A percentile compares a stretch with the other conserved stretches of the same genome.
Conservation (phyloP, 257 asterid species). For the Parsonsia alboflavescens region DNA sequence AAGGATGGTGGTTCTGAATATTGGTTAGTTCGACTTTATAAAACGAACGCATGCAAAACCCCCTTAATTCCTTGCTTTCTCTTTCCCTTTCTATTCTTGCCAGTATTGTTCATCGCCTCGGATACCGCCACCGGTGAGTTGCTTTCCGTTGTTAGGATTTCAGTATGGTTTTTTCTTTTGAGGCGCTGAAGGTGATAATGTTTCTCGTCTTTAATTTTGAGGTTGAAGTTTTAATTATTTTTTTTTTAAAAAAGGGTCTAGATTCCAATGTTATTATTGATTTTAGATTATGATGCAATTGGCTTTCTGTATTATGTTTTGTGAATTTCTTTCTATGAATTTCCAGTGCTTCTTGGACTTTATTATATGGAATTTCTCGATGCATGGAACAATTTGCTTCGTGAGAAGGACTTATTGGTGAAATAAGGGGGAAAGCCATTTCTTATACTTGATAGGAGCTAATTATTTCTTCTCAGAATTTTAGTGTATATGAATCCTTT, state of each 20-base stretch:
- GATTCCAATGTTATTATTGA: neutral
- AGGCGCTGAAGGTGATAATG: neutral
- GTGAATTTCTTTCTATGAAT: neutral
- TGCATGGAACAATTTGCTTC: constrained; percentile 2
- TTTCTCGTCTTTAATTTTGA: neutral
- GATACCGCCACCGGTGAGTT: constrained; percentile 20
- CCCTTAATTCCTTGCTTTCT: neutral
- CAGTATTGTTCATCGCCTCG: constrained; percentile 6
- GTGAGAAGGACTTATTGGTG: neutral
- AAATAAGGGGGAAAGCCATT: neutral
- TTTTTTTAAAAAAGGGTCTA: neutral
- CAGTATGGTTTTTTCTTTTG: neutral
- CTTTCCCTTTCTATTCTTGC: neutral
- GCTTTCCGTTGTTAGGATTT: neutral
- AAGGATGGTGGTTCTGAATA: constrained; percentile 10
- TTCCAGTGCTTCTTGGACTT: constrained; percentile 8
- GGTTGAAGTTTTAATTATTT: neutral
- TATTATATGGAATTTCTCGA: neutral
- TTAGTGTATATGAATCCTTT: neutral
- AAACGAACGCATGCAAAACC: constrained; percentile 7
- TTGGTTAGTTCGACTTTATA: constrained; percentile 8
- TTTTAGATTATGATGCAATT: neutral
- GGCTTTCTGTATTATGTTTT: neutral
- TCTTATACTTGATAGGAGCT: neutral
- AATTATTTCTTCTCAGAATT: neutral